Percentiles rank a stretch among this genome's conserved stretches.
Evolutionary conservation across 1,139 yeast species (phyloP).

Genomic region (Petasospora rhodanensis): DNA sequence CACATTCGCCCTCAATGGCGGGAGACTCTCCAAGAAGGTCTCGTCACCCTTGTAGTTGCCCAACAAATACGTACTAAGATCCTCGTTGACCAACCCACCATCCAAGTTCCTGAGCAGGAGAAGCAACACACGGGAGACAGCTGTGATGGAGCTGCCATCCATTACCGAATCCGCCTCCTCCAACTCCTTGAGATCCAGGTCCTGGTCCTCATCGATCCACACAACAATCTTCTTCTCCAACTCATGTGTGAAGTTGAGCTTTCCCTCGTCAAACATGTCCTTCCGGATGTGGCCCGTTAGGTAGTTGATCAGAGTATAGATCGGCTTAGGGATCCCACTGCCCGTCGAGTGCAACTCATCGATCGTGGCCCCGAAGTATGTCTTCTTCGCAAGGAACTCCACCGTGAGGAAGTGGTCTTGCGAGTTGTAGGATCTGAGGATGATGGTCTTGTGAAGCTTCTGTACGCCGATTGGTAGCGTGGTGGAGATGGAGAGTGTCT

Average conservation of each 20-base stretch:
- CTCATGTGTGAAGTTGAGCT: constrained; percentile 21
- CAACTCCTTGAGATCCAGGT: constrained; percentile 18
- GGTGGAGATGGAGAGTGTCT: constrained; percentile 18
- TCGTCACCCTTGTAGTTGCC: constrained; percentile 16
- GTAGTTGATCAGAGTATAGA: constrained; percentile 27
- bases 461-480: constrained; percentile 26
- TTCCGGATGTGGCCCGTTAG: constrained; percentile 22
- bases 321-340: constrained; percentile 28
- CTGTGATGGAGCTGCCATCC: constrained; percentile 21
- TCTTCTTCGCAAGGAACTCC: constrained; percentile 20
- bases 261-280: constrained; percentile 25
- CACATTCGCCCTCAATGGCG: constrained; percentile 37
- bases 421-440: constrained; percentile 25
- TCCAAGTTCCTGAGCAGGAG: constrained; percentile 33
- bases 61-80: constrained; percentile 27
- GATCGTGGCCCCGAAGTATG: constrained; percentile 27
- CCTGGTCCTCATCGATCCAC: constrained; percentile 24
- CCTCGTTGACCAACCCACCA: constrained; percentile 37
- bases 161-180: constrained; percentile 16
- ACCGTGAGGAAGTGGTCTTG: constrained; percentile 30
- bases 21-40: constrained; percentile 33
- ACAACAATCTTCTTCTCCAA: constrained; percentile 22
- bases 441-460: constrained; percentile 22
- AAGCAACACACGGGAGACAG: constrained; percentile 27
- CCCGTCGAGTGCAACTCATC: constrained; percentile 25